phyloP scores from a whole-genome alignment of 2,329 filamentous ascomycete species.

The Coleophoma crateriformis region DNA sequence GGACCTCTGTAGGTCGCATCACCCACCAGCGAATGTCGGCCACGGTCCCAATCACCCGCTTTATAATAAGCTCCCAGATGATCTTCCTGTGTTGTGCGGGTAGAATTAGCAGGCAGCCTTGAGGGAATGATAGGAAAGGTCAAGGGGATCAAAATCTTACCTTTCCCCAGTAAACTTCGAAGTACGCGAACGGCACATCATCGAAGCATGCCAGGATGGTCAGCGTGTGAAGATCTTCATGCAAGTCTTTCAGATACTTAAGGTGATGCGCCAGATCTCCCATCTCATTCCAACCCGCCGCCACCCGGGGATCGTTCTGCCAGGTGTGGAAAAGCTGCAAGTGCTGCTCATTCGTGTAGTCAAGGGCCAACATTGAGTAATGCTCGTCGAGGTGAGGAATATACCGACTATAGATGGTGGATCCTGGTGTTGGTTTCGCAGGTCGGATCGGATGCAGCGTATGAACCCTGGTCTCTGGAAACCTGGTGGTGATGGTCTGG shows the following conservation, averaged over 20 bases:
- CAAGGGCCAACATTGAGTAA: constrained; percentile 72
- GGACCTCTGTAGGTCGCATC: constrained; percentile 52
- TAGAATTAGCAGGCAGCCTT: background rate
- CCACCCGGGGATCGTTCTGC: constrained; percentile 81
- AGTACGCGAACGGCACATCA: constrained; percentile 68
- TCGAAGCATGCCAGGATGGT: constrained; percentile 68
- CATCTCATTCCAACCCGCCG: constrained; percentile 74
- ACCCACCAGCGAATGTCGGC: constrained; percentile 54
- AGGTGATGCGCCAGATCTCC: constrained; percentile 71
- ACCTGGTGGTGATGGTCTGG: constrained; percentile 34
- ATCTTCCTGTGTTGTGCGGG: constrained; percentile 39
- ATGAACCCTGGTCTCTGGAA: constrained; percentile 30
- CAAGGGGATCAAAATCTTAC: constrained; percentile 28
- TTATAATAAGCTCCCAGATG: constrained; percentile 53
- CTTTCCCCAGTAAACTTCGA: constrained; percentile 76
- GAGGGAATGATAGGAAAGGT: background rate
- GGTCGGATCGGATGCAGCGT: constrained; percentile 66
- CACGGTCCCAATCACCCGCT: constrained; percentile 50
- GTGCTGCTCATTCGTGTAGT: constrained; percentile 59
- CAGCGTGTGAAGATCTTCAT: constrained; percentile 67
- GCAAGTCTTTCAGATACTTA: constrained; percentile 58
- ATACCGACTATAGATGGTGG: constrained; percentile 72
- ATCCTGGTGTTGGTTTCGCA: constrained; percentile 64
- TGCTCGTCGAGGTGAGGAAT: constrained; percentile 71
- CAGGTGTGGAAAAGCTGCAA: constrained; percentile 68